Conservation (phyloP, 164 flowering plant genomes). For the Tinospora cordifolia region DNA sequence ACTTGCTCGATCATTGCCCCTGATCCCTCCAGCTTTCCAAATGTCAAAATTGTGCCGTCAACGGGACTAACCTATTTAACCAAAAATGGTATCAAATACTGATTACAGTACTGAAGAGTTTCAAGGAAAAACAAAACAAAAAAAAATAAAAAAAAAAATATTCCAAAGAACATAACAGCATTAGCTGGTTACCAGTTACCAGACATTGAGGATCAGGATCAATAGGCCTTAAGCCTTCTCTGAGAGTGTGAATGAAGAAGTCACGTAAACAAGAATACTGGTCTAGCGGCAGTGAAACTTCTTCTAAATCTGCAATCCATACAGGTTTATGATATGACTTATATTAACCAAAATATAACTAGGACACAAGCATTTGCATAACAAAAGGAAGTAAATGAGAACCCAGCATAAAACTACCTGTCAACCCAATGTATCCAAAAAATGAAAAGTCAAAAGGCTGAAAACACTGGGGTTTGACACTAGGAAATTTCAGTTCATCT, state of each 20-base stretch:
- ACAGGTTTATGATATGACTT: neutral
- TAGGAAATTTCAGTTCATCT: no score
- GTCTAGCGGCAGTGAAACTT: slow-evolving; percentile 68
- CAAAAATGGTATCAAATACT: neutral
- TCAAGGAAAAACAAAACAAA: neutral
- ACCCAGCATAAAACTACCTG: no score
- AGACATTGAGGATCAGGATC: slow-evolving; percentile 73
- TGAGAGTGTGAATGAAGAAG: slow-evolving; percentile 67
- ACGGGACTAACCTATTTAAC: slow-evolving; percentile 79
- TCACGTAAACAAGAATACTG: slow-evolving; percentile 69
- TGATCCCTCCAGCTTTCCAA: slow-evolving; percentile 75
- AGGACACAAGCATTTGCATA: neutral
- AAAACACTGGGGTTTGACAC: neutral
- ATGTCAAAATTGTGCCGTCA: slow-evolving; percentile 75
- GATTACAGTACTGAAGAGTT: neutral
- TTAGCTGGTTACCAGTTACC: slow-evolving; percentile 84
- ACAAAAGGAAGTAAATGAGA: neutral
- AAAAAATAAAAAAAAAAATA: neutral
- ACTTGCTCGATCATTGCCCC: slow-evolving; percentile 96
- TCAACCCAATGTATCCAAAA: neutral
- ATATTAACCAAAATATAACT: neutral
- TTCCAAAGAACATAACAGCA: slow-evolving; percentile 17
- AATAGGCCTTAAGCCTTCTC: slow-evolving; percentile 79
- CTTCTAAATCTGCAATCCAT: slow-evolving; percentile 67
- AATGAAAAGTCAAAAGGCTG: neutral